Conservation (phyloP, 106 monocot genomes). For the Triglochin maritima region DNA sequence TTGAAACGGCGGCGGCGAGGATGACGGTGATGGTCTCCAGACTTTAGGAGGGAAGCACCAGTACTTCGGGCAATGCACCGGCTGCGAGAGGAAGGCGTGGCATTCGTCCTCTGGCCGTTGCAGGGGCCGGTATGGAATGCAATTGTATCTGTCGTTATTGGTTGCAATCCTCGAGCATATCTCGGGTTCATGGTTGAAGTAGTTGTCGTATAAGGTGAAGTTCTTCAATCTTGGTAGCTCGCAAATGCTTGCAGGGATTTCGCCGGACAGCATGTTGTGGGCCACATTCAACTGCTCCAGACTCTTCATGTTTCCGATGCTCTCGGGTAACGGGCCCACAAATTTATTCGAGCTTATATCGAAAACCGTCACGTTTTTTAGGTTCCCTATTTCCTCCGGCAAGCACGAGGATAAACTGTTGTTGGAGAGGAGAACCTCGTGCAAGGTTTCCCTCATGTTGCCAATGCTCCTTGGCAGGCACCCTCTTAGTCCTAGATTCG, state of each 20-base stretch:
- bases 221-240: constrained; percentile 51
- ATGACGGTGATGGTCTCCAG: no score
- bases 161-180: constrained; percentile 25
- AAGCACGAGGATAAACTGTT: constrained; percentile 32
- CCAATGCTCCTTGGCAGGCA: constrained; percentile 1
- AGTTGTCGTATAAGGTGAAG: constrained; percentile 68
- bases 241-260: constrained; percentile 46
- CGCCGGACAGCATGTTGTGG: constrained; percentile 41
- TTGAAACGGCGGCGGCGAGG: no score
- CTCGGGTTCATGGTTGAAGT: constrained; percentile 51
- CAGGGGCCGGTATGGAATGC: constrained; percentile 3
- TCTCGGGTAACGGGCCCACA: constrained; percentile 47
- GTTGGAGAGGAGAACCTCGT: constrained; percentile 5
- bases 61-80: background rate
- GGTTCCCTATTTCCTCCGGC: constrained; percentile 50
- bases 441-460: constrained; percentile 3
- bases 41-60: background rate
- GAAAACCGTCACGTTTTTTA: constrained; percentile 45
- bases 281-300: constrained; percentile 49
- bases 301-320: constrained; percentile 35
- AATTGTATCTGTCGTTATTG: constrained; percentile 24
- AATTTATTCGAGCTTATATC: constrained; percentile 60
- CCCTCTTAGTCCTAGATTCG: background rate
- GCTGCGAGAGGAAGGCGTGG: background rate
- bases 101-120: constrained; percentile 6